Evolutionary conservation across 257 asterid species (phyloP).

Genomic region (Solanum paucissectum): DNA sequence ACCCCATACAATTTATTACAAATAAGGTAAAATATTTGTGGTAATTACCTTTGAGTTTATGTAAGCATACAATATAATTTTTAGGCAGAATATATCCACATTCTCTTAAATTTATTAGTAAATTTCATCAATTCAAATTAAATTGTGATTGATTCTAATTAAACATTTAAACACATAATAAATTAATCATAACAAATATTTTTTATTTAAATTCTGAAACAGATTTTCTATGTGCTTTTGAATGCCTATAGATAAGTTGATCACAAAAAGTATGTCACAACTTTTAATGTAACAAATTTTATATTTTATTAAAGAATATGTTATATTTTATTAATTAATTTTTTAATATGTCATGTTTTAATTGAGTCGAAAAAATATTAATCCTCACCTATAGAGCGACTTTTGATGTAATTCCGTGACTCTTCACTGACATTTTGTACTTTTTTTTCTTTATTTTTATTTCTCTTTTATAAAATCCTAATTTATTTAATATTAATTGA

Average conservation of each 20-base stretch:
- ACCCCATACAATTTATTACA: no score
- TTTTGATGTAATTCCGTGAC: background rate
- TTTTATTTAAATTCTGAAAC: no score
- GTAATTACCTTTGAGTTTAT: background rate
- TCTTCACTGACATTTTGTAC: background rate
- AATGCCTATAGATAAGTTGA: no score
- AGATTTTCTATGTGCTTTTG: background rate
- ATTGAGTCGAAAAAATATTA: background rate
- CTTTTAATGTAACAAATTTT: background rate
- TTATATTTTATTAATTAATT: no score
- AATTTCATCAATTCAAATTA: no score
- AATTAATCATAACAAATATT: no score
- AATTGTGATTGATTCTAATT: no score
- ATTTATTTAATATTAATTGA: no score
- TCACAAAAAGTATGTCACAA: no score
- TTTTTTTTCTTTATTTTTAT: background rate
- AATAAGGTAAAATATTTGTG: background rate
- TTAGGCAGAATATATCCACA: background rate
- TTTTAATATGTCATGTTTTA: background rate
- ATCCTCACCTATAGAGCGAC: background rate
- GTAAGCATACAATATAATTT: no score
- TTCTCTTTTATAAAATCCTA: no score
- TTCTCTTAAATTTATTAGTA: background rate
- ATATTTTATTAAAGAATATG: no score
- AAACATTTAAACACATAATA: fast-evolving